Evolutionary conservation across 176 grass and related monocot species (phyloP).

Genomic region (Musa schizocarpa): DNA sequence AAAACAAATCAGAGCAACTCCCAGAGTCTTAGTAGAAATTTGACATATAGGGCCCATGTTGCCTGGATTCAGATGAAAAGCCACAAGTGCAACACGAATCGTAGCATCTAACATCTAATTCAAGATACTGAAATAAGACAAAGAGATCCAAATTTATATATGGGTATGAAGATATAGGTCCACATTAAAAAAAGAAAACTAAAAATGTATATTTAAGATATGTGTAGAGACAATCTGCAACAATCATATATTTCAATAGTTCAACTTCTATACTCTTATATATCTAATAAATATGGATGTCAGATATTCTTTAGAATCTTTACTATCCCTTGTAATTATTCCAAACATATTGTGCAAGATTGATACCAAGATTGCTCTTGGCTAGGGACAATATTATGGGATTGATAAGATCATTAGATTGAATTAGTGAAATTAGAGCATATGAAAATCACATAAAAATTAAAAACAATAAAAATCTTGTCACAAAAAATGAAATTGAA

Average conservation of each 20-base stretch:
- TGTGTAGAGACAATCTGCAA: background rate
- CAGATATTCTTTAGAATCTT: background rate
- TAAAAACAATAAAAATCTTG: too few relatives aligned
- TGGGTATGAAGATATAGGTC: background rate
- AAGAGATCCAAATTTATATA: background rate
- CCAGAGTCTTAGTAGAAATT: too few relatives aligned
- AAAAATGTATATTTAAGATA: background rate
- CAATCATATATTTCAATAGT: background rate
- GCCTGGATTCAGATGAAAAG: background rate
- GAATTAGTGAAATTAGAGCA: too few relatives aligned
- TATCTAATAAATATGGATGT: background rate
- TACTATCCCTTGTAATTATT: background rate
- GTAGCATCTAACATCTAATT: background rate
- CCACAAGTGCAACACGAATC: background rate
- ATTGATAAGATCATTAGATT: too few relatives aligned
- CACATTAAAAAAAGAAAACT: background rate
- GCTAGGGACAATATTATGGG: too few relatives aligned
- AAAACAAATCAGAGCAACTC: too few relatives aligned
- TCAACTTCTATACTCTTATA: background rate
- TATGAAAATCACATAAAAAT: too few relatives aligned
- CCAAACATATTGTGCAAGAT: background rate
- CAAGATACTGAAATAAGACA: background rate
- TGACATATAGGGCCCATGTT: too few relatives aligned
- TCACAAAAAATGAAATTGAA: too few relatives aligned
- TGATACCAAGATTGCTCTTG: too few relatives aligned